A percentile compares a stretch with the other conserved stretches of the same genome.
Conservation (phyloP, 176 grass and related monocot genomes). For the Bonia amplexicaulis region DNA sequence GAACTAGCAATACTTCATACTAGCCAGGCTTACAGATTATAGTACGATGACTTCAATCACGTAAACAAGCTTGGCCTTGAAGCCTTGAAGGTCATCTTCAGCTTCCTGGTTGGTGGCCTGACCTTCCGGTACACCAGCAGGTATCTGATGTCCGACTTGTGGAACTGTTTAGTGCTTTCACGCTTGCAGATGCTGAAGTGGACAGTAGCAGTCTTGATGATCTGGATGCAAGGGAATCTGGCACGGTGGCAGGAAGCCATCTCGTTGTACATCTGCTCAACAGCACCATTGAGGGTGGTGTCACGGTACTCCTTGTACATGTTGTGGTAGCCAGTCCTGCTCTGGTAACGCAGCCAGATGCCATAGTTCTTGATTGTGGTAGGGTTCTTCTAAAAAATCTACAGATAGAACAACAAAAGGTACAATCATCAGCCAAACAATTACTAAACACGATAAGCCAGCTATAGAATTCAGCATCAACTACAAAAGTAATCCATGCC, state of each 20-base stretch:
- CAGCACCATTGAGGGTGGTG: constrained; percentile 68
- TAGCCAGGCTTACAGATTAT: constrained; percentile 2
- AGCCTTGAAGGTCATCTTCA: constrained; percentile 81
- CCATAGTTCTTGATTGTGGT: constrained; percentile 76
- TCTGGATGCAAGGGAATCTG: constrained; percentile 55
- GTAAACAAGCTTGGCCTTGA: constrained; percentile 73
- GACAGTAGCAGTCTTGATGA: constrained; percentile 66
- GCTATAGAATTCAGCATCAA: background rate
- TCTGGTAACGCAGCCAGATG: constrained; percentile 71
- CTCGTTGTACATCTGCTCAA: constrained; percentile 71
- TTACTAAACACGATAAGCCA: background rate
- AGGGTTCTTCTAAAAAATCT: constrained; percentile 70
- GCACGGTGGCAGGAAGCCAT: constrained; percentile 77
- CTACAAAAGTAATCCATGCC: background rate
- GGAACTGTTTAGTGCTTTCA: constrained; percentile 69
- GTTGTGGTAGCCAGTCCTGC: constrained; percentile 66
- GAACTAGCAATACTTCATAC: constrained; percentile 15
- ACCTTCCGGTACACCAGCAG: constrained; percentile 62
- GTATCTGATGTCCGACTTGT: constrained; percentile 61
- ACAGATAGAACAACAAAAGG: background rate
- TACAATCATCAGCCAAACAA: background rate
- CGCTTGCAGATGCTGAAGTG: constrained; percentile 70
- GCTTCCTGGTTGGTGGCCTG: constrained; percentile 55
- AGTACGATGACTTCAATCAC: constrained; percentile 16
- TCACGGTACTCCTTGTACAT: constrained; percentile 82